These are phyloP conservation scores for Candida sojae DNA, from an alignment of 1,139 yeast species.

Conservation along the genomic window DNA sequence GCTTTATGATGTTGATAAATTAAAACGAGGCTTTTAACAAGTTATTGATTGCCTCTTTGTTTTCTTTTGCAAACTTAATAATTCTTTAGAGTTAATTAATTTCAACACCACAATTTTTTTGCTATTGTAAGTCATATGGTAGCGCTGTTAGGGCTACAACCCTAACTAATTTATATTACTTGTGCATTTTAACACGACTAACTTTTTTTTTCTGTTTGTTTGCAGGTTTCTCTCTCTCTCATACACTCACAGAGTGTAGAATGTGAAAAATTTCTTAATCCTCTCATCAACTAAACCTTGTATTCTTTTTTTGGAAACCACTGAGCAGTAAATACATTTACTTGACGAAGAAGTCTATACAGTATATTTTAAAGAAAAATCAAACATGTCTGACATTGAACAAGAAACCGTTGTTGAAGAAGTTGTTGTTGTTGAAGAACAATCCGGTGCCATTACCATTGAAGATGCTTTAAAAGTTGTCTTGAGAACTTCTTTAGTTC, in stretches of 20 bases:
- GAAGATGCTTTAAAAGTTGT: slow-evolving; percentile 99
- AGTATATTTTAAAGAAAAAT: slow-evolving; percentile 15
- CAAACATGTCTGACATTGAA: slow-evolving; percentile 82
- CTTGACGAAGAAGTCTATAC: slow-evolving; percentile 86
- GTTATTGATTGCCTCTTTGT: too few species aligned
- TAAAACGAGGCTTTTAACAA: too few species aligned
- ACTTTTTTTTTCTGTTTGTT: background rate
- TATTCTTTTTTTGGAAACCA: slow-evolving; percentile 28
- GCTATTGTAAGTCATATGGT: background rate
- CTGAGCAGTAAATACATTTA: slow-evolving; percentile 65
- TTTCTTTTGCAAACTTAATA: too few species aligned
- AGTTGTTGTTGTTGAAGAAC: slow-evolving; percentile 84
- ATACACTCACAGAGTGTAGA: slow-evolving; percentile 15
- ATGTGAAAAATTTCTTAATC: slow-evolving; percentile 19
- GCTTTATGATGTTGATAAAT: too few species aligned
- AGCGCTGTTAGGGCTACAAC: slow-evolving; percentile 7
- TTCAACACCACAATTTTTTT: too few species aligned
- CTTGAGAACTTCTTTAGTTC: slow-evolving; percentile 96
- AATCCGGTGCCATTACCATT: slow-evolving; percentile 86
- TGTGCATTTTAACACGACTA: background rate
- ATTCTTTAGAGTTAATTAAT: too few species aligned
- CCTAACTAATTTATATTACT: slow-evolving; percentile 1
- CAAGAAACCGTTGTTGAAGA: slow-evolving; percentile 84
- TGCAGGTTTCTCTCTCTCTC: background rate
- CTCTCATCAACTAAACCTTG: too few species aligned